These are phyloP conservation scores for Mycena olivaceomarginata DNA, from an alignment of 768 basidiomycete genomes.

Conservation along the genomic window DNA sequence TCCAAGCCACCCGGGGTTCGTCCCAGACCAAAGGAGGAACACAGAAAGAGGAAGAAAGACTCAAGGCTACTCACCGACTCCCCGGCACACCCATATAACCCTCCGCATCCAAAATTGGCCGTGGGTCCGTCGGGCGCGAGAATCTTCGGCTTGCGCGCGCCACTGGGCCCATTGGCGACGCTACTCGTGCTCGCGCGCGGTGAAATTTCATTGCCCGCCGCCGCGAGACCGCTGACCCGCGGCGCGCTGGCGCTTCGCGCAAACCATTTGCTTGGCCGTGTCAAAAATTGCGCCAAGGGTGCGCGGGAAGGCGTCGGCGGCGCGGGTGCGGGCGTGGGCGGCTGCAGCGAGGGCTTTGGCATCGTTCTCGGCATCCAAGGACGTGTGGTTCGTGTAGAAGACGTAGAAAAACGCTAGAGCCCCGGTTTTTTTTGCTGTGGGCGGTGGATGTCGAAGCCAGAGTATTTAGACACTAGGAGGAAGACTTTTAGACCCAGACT, in stretches of 20 bases:
- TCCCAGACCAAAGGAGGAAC: background rate
- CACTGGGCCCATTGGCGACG: slow-evolving; percentile 37
- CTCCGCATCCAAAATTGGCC: slow-evolving; percentile 82
- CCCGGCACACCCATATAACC: slow-evolving; percentile 61
- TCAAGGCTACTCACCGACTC: slow-evolving; percentile 65
- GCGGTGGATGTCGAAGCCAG: background rate
- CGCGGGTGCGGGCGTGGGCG: slow-evolving; percentile 18
- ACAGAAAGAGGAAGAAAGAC: background rate
- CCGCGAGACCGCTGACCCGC: background rate
- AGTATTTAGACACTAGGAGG: background rate
- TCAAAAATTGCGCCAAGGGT: slow-evolving; percentile 62
- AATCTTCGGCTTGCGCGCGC: slow-evolving; percentile 82
- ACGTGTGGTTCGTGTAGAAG: background rate
- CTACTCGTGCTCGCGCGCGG: slow-evolving; percentile 41
- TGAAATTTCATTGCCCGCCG: slow-evolving; percentile 1
- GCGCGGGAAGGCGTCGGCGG: slow-evolving; percentile 36
- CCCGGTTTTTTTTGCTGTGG: background rate
- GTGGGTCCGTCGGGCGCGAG: slow-evolving; percentile 88
- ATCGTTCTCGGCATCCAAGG: background rate
- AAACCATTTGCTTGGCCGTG: slow-evolving; percentile 74
- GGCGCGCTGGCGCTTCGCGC: slow-evolving; percentile 53
- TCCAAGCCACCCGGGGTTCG: background rate
- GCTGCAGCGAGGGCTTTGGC: slow-evolving; percentile 12
- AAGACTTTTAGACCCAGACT: background rate
- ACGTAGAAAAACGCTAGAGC: background rate